These are phyloP conservation scores for Rhizopogon roseolus DNA, from an alignment of 768 basidiomycete genomes.

Conservation along the genomic window DNA sequence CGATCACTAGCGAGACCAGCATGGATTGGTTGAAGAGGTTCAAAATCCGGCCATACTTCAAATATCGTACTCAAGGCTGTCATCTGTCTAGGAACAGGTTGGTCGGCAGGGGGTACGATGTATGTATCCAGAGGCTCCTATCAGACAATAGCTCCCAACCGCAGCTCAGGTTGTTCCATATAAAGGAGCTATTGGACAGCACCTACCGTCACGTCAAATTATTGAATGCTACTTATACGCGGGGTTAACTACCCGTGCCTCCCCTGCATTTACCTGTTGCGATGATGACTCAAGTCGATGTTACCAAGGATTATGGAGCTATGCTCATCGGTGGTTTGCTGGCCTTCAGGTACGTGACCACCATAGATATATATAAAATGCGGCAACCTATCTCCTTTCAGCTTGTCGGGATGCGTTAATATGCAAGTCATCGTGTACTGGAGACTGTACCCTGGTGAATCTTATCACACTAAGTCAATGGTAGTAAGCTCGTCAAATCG, in stretches of 20 bases:
- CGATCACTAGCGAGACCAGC: no score
- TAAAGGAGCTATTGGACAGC: background rate
- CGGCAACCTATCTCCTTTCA: background rate
- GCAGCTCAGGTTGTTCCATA: no score
- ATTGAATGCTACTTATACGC: background rate
- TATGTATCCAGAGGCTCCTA: background rate
- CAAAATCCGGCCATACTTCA: no score
- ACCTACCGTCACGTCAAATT: background rate
- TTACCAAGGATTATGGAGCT: slow-evolving; percentile 12
- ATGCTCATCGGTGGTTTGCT: slow-evolving; percentile 17
- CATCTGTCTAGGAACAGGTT: no score
- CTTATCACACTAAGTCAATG: slow-evolving; percentile 9
- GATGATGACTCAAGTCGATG: slow-evolving; percentile 3
- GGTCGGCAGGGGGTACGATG: background rate
- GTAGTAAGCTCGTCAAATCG: slow-evolving; percentile 6
- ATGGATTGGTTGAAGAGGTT: no score
- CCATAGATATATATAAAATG: background rate
- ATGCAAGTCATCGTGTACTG: slow-evolving; percentile 21
- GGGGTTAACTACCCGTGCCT: no score
- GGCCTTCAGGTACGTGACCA: slow-evolving; percentile 11
- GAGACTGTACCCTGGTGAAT: slow-evolving; percentile 10
- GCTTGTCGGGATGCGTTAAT: slow-evolving; percentile 21
- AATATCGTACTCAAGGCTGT: background rate
- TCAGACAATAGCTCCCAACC: background rate
- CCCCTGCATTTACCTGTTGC: background rate